Evolutionary conservation across 192 early-diverging fungal species (phyloP).

Genomic region (Podila epicladia): DNA sequence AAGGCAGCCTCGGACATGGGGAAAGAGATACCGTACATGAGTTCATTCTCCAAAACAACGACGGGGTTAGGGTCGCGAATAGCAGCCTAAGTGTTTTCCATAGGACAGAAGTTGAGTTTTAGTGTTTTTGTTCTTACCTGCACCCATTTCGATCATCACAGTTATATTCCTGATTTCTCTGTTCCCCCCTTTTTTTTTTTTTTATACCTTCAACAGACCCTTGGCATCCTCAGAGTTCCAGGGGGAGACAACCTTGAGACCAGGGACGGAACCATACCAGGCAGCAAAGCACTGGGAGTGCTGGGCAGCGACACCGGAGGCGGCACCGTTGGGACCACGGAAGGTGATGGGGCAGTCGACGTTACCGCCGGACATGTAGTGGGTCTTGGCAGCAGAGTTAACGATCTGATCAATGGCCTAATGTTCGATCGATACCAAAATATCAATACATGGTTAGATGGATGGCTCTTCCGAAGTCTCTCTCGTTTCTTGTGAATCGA

Average conservation of each 20-base stretch:
- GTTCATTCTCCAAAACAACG: constrained; percentile 95
- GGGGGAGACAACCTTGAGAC: constrained; percentile 96
- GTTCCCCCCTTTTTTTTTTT: background rate
- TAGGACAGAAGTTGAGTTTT: too few species aligned
- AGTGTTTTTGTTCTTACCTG: too few species aligned
- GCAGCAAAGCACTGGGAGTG: constrained; percentile 99
- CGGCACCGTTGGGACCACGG: constrained; percentile 98
- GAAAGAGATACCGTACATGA: constrained; percentile 95
- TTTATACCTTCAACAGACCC: constrained; percentile 85
- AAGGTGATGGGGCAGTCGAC: constrained; percentile 95
- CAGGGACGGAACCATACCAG: constrained; percentile 97
- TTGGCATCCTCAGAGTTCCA: constrained; percentile 98
- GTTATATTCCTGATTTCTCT: too few species aligned
- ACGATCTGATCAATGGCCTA: constrained; percentile 98
- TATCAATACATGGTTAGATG: background rate
- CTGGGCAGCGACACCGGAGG: constrained; percentile 97
- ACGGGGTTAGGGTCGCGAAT: constrained; percentile 99
- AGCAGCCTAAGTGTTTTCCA: constrained; percentile 66
- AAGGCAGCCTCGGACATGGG: constrained; percentile 76
- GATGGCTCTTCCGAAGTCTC: background rate
- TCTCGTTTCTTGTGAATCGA: background rate
- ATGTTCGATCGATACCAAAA: background rate
- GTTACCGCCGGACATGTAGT: constrained; percentile 96
- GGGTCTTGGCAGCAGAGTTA: constrained; percentile 98
- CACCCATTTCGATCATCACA: too few species aligned